phyloP scores from a whole-genome alignment of 208 protist genomes.

The Crithidia thermophila region DNA sequence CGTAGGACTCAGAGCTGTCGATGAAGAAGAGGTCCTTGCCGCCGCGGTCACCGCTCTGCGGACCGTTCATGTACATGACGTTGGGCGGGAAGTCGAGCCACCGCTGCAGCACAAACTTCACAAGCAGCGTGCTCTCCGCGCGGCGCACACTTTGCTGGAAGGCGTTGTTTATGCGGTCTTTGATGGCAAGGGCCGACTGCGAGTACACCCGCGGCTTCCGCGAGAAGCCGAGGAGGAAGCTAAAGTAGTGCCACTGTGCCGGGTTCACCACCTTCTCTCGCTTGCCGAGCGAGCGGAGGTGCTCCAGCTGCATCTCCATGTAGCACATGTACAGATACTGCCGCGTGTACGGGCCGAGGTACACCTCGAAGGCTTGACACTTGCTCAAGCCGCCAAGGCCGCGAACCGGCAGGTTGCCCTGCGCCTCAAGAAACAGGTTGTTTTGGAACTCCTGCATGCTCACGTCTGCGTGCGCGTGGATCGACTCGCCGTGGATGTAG shows the following conservation, averaged over 20 bases:
- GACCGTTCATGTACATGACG: conserved; percentile 86
- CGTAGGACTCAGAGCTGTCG: conserved; percentile 63
- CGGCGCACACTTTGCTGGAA: conserved; percentile 74
- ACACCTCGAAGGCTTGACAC: conserved; percentile 87
- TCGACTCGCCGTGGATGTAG: conserved; percentile 93
- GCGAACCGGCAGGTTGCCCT: conserved; percentile 83
- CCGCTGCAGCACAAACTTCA: conserved; percentile 76
- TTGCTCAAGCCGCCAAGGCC: conserved; percentile 79
- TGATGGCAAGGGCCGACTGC: conserved; percentile 57
- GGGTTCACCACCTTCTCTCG: conserved; percentile 24
- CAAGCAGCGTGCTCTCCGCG: conserved; percentile 63
- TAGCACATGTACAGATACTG: conserved; percentile 87
- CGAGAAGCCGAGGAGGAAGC: conserved; percentile 51
- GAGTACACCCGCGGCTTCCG: conserved; percentile 60
- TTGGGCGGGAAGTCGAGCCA: conserved; percentile 75
- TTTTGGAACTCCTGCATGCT: conserved; percentile 91
- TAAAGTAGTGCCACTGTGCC: conserved; percentile 64
- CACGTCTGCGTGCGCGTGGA: conserved; percentile 86
- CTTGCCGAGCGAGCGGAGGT: conserved; percentile 41
- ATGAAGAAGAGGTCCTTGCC: conserved; percentile 88
- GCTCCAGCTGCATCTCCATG: conserved; percentile 59
- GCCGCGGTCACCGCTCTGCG: conserved; percentile 62
- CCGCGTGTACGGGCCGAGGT: conserved; percentile 67
- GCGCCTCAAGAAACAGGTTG: conserved; percentile 74
- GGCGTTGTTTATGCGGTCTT: conserved; percentile 72